Evolutionary conservation across 805 yeast species (phyloP).

Genomic region (Torulaspora quercuum): DNA sequence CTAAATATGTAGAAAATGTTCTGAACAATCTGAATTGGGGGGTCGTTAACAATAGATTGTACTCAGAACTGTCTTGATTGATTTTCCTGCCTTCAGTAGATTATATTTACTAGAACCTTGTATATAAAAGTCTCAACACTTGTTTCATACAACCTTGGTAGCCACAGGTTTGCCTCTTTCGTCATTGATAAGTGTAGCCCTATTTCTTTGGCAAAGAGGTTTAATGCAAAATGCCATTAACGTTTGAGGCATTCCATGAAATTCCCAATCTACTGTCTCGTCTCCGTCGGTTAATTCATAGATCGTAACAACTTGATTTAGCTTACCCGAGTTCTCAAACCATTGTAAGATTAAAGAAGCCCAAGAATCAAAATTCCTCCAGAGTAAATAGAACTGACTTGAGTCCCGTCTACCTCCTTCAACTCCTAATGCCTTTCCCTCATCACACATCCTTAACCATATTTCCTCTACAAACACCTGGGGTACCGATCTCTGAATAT

Average conservation of each 20-base stretch:
- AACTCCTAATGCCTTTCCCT: conserved; percentile 54
- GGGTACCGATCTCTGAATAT: conserved; percentile 51
- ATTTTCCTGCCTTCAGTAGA: neutral
- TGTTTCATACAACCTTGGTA: conserved; percentile 58
- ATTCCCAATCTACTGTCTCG: conserved; percentile 50
- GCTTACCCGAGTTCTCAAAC: conserved; percentile 77
- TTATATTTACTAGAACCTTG: conserved; percentile 2
- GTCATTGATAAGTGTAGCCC: conserved; percentile 69
- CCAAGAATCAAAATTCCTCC: conserved; percentile 73
- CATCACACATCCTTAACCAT: conserved; percentile 52
- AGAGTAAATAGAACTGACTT: conserved; percentile 44
- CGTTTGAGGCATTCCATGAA: conserved; percentile 57
- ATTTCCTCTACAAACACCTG: conserved; percentile 55
- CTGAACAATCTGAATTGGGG: conserved; percentile 86
- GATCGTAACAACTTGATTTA: conserved; percentile 70
- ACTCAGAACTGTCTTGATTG: conserved; percentile 15
- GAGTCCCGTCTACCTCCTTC: conserved; percentile 38
- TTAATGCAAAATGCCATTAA: conserved; percentile 55
- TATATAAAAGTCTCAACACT: conserved; percentile 8
- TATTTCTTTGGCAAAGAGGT: conserved; percentile 58
- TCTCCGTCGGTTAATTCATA: conserved; percentile 76
- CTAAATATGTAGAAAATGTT: conserved; percentile 65
- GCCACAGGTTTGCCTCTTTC: conserved; percentile 69
- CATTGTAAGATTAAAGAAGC: conserved; percentile 57
- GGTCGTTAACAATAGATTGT: conserved; percentile 50